Conservation (phyloP, 352 stramenopile genomes). For the Globisporangium rhizosaccharum region DNA sequence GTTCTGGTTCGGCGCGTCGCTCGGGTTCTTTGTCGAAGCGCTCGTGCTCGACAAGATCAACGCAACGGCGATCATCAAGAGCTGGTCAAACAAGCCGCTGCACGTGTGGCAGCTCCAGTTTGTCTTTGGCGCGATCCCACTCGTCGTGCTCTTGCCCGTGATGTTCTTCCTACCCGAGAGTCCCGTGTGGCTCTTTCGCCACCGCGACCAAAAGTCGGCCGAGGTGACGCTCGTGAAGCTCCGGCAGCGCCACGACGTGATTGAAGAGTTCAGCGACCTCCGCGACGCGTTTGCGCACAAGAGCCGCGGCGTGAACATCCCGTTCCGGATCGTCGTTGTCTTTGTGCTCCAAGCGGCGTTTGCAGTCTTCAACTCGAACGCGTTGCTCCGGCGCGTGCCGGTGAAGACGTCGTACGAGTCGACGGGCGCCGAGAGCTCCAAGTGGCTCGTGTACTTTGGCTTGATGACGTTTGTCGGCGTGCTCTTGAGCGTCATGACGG, state of each 20-base stretch:
- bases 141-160: slow-evolving; percentile 51
- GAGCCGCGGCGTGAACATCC: slow-evolving; percentile 51
- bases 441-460: slow-evolving; percentile 78
- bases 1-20: slow-evolving; percentile 61
- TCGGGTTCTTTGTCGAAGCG: slow-evolving; percentile 78
- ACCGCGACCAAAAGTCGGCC: slow-evolving; percentile 57
- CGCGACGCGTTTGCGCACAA: slow-evolving; percentile 68
- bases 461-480: slow-evolving; percentile 68
- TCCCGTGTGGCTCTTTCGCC: slow-evolving; percentile 72
- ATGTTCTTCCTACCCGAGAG: slow-evolving; percentile 71
- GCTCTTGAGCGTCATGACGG: slow-evolving; percentile 62
- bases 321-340: slow-evolving; percentile 63
- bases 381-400: slow-evolving; percentile 54
- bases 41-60: slow-evolving; percentile 72
- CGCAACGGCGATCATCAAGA: slow-evolving; percentile 47
- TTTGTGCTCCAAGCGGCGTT: slow-evolving; percentile 60
- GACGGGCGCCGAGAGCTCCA: slow-evolving; percentile 53
- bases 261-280: slow-evolving; percentile 69
- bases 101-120: slow-evolving; percentile 82
- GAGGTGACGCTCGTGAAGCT: slow-evolving; percentile 60
- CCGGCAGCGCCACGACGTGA: slow-evolving; percentile 79
- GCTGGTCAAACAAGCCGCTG: slow-evolving; percentile 62
- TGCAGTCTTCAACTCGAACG: slow-evolving; percentile 62
- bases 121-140: slow-evolving; percentile 63
- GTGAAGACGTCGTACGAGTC: slow-evolving; percentile 43